Base-by-base conservation (phyloP, 2,329 filamentous ascomycete species). In the Fusarium veterinarium region DNA sequence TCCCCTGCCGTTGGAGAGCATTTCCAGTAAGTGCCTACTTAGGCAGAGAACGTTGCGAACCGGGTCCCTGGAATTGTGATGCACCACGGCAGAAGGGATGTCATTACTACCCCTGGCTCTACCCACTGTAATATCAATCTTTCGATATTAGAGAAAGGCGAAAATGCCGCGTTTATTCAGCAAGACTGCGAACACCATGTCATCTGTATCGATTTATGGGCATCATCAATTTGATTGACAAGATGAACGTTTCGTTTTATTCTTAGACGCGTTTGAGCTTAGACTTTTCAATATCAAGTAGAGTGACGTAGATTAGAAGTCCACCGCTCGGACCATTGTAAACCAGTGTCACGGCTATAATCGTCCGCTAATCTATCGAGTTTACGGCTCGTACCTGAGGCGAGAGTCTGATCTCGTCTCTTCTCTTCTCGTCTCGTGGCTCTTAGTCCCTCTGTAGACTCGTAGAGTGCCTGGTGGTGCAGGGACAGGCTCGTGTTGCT, bases 21-120 rank as follows among this genome's bases (percentile, higher is more conserved):
- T 51, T 37, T 25, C n/a, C 49, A 42, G 37, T 49, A 38, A 66
- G 38, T 17, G n/a, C 30, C 38, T 41, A 25, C 25, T 25, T 25
- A 37, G 33, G 41, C 9, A 37, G 23, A 37, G n/a, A 46, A 33
- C 33, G 48, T 42, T 63, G 57, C 25, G 45, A 69, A 71, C 64
- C 69, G 69, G 69, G 69, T 68, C 68, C 68, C 52, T 71, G 69
- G 63, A 44, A 71, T 59, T 68, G 55, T 23, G 48, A 63, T 38
- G 38, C 40, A 57, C 55, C 55, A 66, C 25, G 31, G 38, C 37
- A 42, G 52, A 28, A 57, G 38, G 19, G 53, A 52, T 31, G 19
- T 31, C 35, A 40, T 44, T 56, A 19, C 33, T 41, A 40, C 46
- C 48, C 48, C 53, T 49, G 48, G 23, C 31, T 67, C 31, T 67